phyloP scores from a whole-genome alignment of 73 alveolate species.

The Paramecium biaurelia region DNA sequence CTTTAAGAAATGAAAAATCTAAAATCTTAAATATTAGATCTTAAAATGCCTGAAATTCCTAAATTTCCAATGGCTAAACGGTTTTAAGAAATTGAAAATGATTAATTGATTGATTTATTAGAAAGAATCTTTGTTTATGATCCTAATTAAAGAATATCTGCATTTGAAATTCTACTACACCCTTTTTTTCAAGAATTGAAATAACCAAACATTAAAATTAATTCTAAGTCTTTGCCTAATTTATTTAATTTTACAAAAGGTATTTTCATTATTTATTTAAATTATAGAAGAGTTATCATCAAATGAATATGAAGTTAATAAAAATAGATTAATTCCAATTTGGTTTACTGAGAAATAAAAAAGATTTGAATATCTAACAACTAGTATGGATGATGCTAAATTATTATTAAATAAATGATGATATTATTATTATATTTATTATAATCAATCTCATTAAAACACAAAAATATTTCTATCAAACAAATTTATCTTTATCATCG shows the following conservation, averaged over 20 bases:
- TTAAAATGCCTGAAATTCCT: slow-evolving; percentile 54
- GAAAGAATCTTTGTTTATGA: slow-evolving; percentile 31
- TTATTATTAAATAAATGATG: background rate
- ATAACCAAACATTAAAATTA: slow-evolving; percentile 40
- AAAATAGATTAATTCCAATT: background rate
- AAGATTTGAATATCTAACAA: slow-evolving; percentile 18
- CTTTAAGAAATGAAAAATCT: slow-evolving; percentile 49
- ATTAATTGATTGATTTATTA: slow-evolving; percentile 8
- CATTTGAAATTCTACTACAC: slow-evolving; percentile 20
- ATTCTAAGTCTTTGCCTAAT: slow-evolving; percentile 31
- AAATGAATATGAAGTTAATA: background rate
- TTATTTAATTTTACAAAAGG: slow-evolving; percentile 42
- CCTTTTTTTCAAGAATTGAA: slow-evolving; percentile 38
- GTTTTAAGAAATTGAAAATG: background rate
- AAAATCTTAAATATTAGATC: slow-evolving; percentile 42
- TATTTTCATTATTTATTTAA: background rate
- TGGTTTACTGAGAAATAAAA: slow-evolving; percentile 32
- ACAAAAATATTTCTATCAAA: background rate
- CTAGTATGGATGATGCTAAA: slow-evolving; percentile 20
- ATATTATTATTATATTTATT: slow-evolving; percentile 54
- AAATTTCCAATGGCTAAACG: slow-evolving; percentile 24
- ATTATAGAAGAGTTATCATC: background rate
- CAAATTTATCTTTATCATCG: slow-evolving; percentile 4
- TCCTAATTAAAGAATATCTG: slow-evolving; percentile 36
- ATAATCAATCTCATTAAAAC: background rate